These are phyloP conservation scores for Aureobasidium lini DNA, from an alignment of 2,329 filamentous ascomycete species.

Conservation along the genomic window DNA sequence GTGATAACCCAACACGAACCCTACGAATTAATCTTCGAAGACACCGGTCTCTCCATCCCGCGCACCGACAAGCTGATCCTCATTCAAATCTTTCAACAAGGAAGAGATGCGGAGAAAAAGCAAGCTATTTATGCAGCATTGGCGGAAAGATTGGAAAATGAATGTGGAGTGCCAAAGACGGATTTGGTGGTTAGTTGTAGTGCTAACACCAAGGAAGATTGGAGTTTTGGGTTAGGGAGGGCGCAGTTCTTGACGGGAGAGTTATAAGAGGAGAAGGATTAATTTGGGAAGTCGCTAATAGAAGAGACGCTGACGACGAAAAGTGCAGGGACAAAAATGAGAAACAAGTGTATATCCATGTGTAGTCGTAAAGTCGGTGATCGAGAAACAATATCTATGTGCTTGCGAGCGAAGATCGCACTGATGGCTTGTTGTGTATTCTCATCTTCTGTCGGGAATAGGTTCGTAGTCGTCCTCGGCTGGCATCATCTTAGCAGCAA, in stretches of 20 bases:
- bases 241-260: constrained; percentile 26
- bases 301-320: neutral
- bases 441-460: constrained; percentile 39
- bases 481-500: constrained; percentile 63
- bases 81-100: constrained; percentile 29
- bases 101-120: constrained; percentile 23
- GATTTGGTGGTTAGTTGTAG: constrained; percentile 25
- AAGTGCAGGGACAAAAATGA: neutral
- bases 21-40: constrained; percentile 27
- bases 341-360: neutral
- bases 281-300: no score
- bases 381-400: neutral
- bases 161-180: constrained; percentile 20
- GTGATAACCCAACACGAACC: constrained; percentile 29
- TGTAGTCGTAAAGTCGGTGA: neutral
- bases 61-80: constrained; percentile 25
- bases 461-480: constrained; percentile 82
- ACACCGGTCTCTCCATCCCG: constrained; percentile 24
- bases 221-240: constrained; percentile 26
- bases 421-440: neutral
- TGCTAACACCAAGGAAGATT: constrained; percentile 25
- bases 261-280: constrained; percentile 7
- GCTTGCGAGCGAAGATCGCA: no score
- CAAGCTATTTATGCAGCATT: constrained; percentile 21
- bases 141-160: constrained; percentile 20